Evolutionary conservation across 2,329 filamentous ascomycete species (phyloP), one percentile per base, ranked within the genome.

Genomic region (Sporothrix curviconia): DNA sequence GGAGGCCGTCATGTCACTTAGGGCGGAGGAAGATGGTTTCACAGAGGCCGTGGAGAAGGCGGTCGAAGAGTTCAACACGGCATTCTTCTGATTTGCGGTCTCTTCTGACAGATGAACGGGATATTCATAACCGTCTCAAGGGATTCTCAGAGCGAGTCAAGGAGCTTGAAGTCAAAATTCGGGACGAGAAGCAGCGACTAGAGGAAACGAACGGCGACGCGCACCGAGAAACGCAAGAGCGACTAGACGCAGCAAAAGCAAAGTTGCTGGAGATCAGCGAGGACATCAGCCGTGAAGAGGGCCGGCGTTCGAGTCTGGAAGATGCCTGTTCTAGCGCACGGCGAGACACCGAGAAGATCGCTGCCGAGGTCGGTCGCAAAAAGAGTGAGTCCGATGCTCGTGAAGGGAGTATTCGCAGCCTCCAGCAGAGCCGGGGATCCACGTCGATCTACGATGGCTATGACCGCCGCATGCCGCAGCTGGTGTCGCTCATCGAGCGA

Each of bases 401-500:
- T 8, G 74, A 86, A 63, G 71, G 63, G 11, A 73, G 72, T 59
- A 76, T 86, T 17, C 67, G 70, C 19, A 71, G 71, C 19, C 72
- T 94, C 8, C 73, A 78, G 47, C 73, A 72, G 66, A 82, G 83
- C 42, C 77, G 80, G 47, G 81, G 81, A 1, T 79, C 84, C 50
- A 78, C 79, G 50, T 63, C 57, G 11, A 37, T 46, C 4, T 63
- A 61, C 44, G 80, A 79, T 58, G 86, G 80, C 0, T 96, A 87
- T 65, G 81, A 85, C 42, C 69, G 71, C 1, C 79, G 78, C 40
- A 80, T 95, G 65, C 76, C 78, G 1, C 72, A 76, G 2, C 79
- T 96, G 3, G 72, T 95, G 7, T 76, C 73, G 55, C 79, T 79
- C n/a, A 89, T 97, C 60, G 77, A 83, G 6, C 74, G 76, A n/a